A percentile compares a stretch with the other conserved stretches of the same genome.
Evolutionary conservation across 306 rosid genomes (phyloP).

Genomic region (Phaseolus lunatus): DNA sequence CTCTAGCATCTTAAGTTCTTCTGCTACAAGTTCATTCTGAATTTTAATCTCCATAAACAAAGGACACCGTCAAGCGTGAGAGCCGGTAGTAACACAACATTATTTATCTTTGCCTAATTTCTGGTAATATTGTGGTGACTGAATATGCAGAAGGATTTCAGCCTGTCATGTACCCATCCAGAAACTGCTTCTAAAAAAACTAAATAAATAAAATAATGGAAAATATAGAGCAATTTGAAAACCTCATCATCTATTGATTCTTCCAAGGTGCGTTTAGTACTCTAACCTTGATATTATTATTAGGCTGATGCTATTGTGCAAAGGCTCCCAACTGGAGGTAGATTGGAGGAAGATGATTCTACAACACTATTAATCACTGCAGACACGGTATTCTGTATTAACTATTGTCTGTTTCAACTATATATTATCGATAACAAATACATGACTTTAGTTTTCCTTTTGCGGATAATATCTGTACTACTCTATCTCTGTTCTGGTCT

Average conservation of each 20-base stretch:
- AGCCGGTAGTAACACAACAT: slow-evolving; percentile 4
- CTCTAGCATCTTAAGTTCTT: not conserved
- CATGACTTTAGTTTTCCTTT: slow-evolving; percentile 16
- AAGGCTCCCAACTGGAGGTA: slow-evolving; percentile 52
- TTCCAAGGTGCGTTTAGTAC: slow-evolving; percentile 27
- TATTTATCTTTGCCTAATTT: slow-evolving; percentile 20
- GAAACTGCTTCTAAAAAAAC: not conserved
- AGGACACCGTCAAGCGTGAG: not conserved
- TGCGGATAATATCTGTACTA: slow-evolving; percentile 10
- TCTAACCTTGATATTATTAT: slow-evolving; percentile 42
- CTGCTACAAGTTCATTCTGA: slow-evolving; percentile 13
- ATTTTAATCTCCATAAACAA: not conserved
- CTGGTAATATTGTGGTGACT: slow-evolving; percentile 9
- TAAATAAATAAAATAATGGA: slow-evolving; percentile 17
- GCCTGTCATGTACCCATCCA: slow-evolving; percentile 22
- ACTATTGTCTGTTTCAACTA: slow-evolving; percentile 27
- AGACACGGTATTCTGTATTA: slow-evolving; percentile 72
- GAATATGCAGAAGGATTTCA: slow-evolving; percentile 8
- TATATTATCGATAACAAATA: not conserved
- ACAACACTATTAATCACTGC: slow-evolving; percentile 79
- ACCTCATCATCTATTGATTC: slow-evolving; percentile 11
- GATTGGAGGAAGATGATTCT: slow-evolving; percentile 58
- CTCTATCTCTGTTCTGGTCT: slow-evolving; percentile 24
- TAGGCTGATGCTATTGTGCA: slow-evolving; percentile 93
- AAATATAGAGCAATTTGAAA: slow-evolving; percentile 27